Evolutionary conservation across 257 asterid species (phyloP).

Genomic region (Nicotiana otophora): DNA sequence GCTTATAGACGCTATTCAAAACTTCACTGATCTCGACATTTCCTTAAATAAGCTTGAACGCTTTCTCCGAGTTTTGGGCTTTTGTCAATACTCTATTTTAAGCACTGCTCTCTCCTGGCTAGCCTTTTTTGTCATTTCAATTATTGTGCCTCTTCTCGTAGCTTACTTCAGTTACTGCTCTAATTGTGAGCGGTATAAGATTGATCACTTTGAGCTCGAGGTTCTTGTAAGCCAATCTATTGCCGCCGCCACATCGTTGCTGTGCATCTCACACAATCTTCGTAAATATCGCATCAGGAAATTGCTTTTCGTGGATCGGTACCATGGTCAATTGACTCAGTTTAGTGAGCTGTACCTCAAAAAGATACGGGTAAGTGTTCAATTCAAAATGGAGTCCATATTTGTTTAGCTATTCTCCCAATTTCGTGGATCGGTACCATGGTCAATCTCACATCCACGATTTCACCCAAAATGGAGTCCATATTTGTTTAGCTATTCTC

Average conservation of each 20-base stretch:
- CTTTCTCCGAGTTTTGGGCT: constrained; percentile 57
- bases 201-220: constrained; percentile 54
- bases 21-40: constrained; percentile 35
- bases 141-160: constrained; percentile 43
- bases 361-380: constrained; percentile 48
- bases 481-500: no score
- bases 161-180: constrained; percentile 33
- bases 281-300: constrained; percentile 61
- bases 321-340: constrained; percentile 52
- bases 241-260: constrained; percentile 61
- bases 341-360: constrained; percentile 51
- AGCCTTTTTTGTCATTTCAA: constrained; percentile 43
- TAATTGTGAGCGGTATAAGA: constrained; percentile 53
- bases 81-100: constrained; percentile 40
- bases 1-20: constrained; percentile 14
- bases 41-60: constrained; percentile 36
- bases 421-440: no score
- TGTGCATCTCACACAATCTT: constrained; percentile 60
- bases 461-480: background rate
- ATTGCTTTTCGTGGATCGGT: constrained; percentile 63
- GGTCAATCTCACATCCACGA: background rate
- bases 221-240: constrained; percentile 45
- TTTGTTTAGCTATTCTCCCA: no score
- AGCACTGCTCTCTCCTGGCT: constrained; percentile 54
- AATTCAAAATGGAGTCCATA: background rate